Evolutionary conservation across 176 grass and related monocot species (phyloP).

Genomic region (Rhynchospora breviuscula): DNA sequence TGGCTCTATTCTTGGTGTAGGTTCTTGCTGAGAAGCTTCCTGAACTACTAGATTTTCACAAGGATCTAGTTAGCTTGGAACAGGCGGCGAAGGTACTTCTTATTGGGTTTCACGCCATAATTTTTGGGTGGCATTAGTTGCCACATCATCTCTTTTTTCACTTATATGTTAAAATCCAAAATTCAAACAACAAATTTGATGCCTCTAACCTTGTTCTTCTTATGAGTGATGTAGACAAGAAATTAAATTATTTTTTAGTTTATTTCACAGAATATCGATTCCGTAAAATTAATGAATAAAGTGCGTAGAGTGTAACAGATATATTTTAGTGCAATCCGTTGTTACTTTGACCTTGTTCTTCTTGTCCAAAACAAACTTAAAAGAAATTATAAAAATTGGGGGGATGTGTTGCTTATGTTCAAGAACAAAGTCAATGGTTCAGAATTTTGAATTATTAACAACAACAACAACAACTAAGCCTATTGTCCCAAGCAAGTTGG

Average conservation of each 20-base stretch:
- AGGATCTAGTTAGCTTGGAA: constrained; percentile 84
- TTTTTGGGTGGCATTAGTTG: neutral
- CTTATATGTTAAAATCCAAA: too few species aligned
- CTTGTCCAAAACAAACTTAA: neutral
- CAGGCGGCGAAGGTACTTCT: constrained; percentile 68
- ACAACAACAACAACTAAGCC: too few species aligned
- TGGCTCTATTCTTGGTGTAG: constrained; percentile 27
- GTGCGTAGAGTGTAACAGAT: neutral
- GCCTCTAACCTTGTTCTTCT: too few species aligned
- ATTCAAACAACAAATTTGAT: too few species aligned
- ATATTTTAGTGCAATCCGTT: neutral
- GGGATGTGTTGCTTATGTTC: neutral
- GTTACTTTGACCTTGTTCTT: neutral
- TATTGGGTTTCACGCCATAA: neutral
- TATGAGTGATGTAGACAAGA: too few species aligned
- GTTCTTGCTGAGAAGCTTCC: constrained; percentile 93
- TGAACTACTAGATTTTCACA: constrained; percentile 91
- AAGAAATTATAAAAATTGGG: neutral
- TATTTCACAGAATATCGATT: neutral
- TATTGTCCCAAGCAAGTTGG: too few species aligned
- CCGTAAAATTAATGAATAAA: neutral
- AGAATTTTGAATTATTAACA: neutral
- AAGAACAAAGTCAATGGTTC: neutral
- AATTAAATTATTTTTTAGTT: neutral
- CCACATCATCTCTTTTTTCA: neutral